Conservation (phyloP, 805 yeast species). For the Candida nonsorbophila region DNA sequence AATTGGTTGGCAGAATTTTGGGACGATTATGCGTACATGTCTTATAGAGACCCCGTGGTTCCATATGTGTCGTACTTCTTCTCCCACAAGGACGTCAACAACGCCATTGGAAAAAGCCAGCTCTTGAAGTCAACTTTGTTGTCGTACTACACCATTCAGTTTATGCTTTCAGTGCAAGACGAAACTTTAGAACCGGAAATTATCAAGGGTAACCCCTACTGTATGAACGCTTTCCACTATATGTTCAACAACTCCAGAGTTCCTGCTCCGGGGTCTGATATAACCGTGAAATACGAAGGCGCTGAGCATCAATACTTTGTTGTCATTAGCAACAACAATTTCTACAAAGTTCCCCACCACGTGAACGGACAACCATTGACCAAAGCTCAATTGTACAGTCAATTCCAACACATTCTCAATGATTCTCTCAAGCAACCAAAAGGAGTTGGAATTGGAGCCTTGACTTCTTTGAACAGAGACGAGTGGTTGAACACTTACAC, state of each 20-base stretch:
- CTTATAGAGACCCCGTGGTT: constrained; percentile 89
- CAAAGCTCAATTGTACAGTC: constrained; percentile 47
- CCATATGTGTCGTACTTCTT: constrained; percentile 92
- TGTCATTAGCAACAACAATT: constrained; percentile 70
- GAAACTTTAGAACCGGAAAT: constrained; percentile 81
- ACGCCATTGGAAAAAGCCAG: constrained; percentile 58
- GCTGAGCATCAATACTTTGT: constrained; percentile 60
- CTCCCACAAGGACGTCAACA: constrained; percentile 66
- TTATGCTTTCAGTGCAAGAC: constrained; percentile 58
- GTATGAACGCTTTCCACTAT: constrained; percentile 88
- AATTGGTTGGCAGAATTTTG: constrained; percentile 92
- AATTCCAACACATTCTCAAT: constrained; percentile 49
- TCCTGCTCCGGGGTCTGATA: constrained; percentile 64
- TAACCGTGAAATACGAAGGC: constrained; percentile 47
- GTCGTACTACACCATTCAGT: constrained; percentile 60
- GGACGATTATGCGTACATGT: constrained; percentile 90
- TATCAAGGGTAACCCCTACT: constrained; percentile 72
- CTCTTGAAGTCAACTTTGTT: constrained; percentile 72
- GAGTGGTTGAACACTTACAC: constrained; percentile 62
- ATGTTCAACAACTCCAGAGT: constrained; percentile 89
- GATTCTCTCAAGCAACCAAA: constrained; percentile 36
- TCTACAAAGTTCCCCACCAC: constrained; percentile 72
- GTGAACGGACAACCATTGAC: constrained; percentile 38
- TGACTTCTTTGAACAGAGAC: constrained; percentile 84
- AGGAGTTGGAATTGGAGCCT: constrained; percentile 63